These are phyloP conservation scores for Fraxinus floribunda DNA, from an alignment of 305 asterid genomes.

Conservation along the genomic window DNA sequence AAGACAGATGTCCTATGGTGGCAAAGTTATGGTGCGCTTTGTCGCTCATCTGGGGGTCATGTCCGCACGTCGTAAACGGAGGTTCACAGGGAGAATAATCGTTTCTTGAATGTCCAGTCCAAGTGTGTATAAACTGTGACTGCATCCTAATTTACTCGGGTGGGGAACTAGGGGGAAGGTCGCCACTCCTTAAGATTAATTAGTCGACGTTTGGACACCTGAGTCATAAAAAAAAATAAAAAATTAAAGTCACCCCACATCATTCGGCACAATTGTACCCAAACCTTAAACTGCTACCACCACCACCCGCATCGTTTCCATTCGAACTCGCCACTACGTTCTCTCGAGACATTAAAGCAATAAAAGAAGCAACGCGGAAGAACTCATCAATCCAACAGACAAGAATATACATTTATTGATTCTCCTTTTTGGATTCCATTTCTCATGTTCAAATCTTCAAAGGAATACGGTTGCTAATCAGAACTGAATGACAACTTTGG, in stretches of 20 bases:
- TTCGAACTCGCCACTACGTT: neutral
- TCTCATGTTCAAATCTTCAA: constrained; percentile 53
- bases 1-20: too few species aligned
- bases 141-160: too few species aligned
- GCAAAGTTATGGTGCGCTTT: too few species aligned
- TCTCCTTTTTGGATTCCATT: constrained; percentile 41
- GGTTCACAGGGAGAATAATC: too few species aligned
- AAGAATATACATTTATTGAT: constrained; percentile 19
- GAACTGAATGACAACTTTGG: constrained; percentile 47
- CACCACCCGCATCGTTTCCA: neutral
- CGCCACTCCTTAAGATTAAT: too few species aligned
- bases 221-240: too few species aligned
- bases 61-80: too few species aligned
- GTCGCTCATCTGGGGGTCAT: too few species aligned
- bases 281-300: neutral
- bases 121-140: too few species aligned
- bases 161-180: too few species aligned
- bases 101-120: too few species aligned
- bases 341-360: neutral
- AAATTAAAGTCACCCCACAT: neutral
- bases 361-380: constrained; percentile 43
- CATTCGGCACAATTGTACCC: neutral
- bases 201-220: too few species aligned
- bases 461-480: constrained; percentile 57
- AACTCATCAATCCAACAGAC: constrained; percentile 13